Base-by-base conservation (phyloP, 1,284 basidiomycete species). In the Naganishia liquefaciens region DNA sequence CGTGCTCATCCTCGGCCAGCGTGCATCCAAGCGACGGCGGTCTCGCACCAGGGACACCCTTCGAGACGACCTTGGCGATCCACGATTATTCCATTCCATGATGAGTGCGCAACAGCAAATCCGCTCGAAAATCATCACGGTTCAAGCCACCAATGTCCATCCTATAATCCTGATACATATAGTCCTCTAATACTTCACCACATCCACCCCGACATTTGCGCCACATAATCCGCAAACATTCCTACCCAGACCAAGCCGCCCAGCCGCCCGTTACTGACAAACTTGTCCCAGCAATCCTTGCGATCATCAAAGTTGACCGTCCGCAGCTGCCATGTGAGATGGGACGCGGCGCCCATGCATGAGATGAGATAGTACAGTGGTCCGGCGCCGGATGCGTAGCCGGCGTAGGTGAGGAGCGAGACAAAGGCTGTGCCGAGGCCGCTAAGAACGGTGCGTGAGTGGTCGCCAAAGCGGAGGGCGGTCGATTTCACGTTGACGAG, bases 201-300 rank as follows among this genome's bases (percentile, higher is more conserved):
- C 28, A 53, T 10, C 57, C 44, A 62, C 19, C 60, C 50, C 11
- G 25, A 44, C 49, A 76, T 72, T 51, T 72, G 70, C 44, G 72
- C 67, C n/a, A 77, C 65, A 60, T 94, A 97, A 79, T 99, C 95
- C 7, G 82, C 84, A 6, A 87, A 75, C 19, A 92, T 82, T 2
- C 95, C 95, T 73, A 86, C 83, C 88, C 90, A 96, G 10, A 98
- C 81, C 84, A 91, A 88, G 69, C 90, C 88, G 0, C 95, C 95
- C 37, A 92, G 82, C 84, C 88, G 91, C 0, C 91, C 89, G 77
- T 94, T 98, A 10, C 87, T 88, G 25, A 86, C 84, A 71, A 99
- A 99, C 37, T 90, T 91, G 70, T 83, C 83, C 93, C 93, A 97
- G 77, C 94, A 97, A 75, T 93, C 93, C n/a, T 81, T 73, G 9